Conservation (phyloP, 768 basidiomycete species). For the Naganishia friedmannii region DNA sequence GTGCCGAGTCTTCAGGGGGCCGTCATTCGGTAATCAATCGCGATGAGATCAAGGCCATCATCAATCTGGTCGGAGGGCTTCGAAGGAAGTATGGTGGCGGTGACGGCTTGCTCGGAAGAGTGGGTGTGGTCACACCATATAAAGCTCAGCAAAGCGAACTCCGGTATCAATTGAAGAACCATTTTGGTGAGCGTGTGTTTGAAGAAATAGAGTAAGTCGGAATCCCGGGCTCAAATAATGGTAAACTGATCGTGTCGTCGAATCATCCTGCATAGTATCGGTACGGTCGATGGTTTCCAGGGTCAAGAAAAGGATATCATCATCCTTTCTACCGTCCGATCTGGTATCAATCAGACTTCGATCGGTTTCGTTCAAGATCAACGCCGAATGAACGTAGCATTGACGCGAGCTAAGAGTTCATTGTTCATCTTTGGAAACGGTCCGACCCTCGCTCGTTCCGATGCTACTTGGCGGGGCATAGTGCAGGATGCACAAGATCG, state of each 20-base stretch:
- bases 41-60: conserved; percentile 70
- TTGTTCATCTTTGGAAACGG: conserved; percentile 90
- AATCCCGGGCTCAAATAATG: not conserved
- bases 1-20: conserved; percentile 62
- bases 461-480: conserved; percentile 73
- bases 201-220: conserved; percentile 62
- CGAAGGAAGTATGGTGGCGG: conserved; percentile 58
- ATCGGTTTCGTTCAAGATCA: conserved; percentile 86
- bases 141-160: conserved; percentile 80
- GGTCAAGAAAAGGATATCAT: conserved; percentile 99
- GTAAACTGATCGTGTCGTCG: not conserved
- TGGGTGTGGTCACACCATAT: conserved; percentile 89
- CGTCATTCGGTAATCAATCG: conserved; percentile 74
- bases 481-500: conserved; percentile 71
- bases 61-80: conserved; percentile 71
- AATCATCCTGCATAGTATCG: conserved; percentile 58
- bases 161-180: conserved; percentile 63
- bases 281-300: conserved; percentile 98
- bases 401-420: conserved; percentile 93
- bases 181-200: conserved; percentile 69
- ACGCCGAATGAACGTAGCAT: conserved; percentile 95
- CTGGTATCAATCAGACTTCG: conserved; percentile 73
- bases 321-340: conserved; percentile 93
- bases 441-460: conserved; percentile 80
- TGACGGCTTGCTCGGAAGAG: conserved; percentile 59